Conservation (phyloP, 2,329 filamentous ascomycete genomes). For the Colletotrichum truncatum region DNA sequence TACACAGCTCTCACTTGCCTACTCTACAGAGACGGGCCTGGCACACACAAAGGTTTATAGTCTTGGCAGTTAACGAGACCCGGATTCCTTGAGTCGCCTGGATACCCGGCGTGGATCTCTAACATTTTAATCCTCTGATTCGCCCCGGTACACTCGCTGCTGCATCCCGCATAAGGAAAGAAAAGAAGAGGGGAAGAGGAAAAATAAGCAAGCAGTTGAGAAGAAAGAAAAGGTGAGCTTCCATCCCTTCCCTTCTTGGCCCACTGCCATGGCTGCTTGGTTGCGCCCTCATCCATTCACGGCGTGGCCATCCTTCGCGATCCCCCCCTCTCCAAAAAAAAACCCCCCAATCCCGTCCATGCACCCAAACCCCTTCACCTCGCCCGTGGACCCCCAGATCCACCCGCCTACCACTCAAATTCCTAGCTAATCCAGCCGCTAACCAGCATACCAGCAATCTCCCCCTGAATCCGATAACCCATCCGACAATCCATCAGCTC, state of each 20-base stretch:
- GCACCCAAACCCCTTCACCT: constrained; percentile 26
- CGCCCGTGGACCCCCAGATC: constrained; percentile 26
- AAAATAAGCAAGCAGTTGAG: not conserved
- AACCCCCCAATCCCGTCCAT: constrained; percentile 9
- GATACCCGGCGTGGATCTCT: constrained; percentile 1
- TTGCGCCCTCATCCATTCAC: constrained; percentile 16
- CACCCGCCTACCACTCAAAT: constrained; percentile 26
- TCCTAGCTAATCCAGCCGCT: constrained; percentile 23
- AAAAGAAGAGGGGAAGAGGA: too few relatives aligned
- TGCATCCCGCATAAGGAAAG: not conserved
- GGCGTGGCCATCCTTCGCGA: constrained; percentile 7
- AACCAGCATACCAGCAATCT: constrained; percentile 27
- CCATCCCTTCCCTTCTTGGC: constrained; percentile 22
- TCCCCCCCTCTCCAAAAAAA: constrained; percentile 1
- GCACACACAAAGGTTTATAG: not conserved
- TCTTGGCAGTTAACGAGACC: not conserved
- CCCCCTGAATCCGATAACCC: constrained; percentile 30
- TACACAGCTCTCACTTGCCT: not conserved
- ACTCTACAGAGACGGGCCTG: not conserved
- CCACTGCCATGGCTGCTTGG: constrained; percentile 14
- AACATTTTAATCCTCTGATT: not conserved
- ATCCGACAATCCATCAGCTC: constrained; percentile 16
- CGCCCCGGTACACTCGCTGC: not conserved
- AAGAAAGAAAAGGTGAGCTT: constrained; percentile 12
- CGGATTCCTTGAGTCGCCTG: not conserved